Percentiles rank a stretch among this genome's conserved stretches.
Evolutionary conservation across 352 stramenopile genomes (phyloP).

Genomic region (Saprolegnia parasitica): DNA sequence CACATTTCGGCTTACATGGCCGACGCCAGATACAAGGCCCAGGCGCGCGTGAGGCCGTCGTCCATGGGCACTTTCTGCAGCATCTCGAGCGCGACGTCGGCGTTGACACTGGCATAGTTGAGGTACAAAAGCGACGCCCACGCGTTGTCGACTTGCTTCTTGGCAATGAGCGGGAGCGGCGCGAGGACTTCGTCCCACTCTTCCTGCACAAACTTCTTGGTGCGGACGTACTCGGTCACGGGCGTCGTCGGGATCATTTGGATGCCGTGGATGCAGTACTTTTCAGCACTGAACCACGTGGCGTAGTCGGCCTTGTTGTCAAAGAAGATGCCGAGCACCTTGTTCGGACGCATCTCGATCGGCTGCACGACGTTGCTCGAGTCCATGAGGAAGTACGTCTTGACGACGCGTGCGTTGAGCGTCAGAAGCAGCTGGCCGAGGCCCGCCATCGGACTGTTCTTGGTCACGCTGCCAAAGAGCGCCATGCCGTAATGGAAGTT

Average conservation of each 20-base stretch:
- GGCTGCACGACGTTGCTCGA: slow-evolving; percentile 59
- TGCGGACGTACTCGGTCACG: slow-evolving; percentile 63
- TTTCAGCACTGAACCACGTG: slow-evolving; percentile 30
- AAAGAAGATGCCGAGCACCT: slow-evolving; percentile 45
- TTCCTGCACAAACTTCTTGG: slow-evolving; percentile 51
- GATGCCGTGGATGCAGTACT: slow-evolving; percentile 30
- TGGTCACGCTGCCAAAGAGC: slow-evolving; percentile 56
- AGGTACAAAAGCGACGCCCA: slow-evolving; percentile 68
- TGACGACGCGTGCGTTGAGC: slow-evolving; percentile 52
- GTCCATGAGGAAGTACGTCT: slow-evolving; percentile 67
- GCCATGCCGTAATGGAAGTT: slow-evolving; percentile 81
- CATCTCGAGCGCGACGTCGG: slow-evolving; percentile 41
- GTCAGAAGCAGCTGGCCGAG: slow-evolving; percentile 72
- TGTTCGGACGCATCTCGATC: slow-evolving; percentile 55
- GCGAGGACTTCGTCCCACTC: slow-evolving; percentile 74
- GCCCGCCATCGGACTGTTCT: slow-evolving; percentile 51
- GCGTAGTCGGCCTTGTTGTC: slow-evolving; percentile 32
- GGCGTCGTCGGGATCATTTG: slow-evolving; percentile 55
- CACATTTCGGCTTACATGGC: background rate
- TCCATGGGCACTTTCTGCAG: slow-evolving; percentile 56
- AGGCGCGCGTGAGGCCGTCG: slow-evolving; percentile 56
- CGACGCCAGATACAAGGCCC: slow-evolving; percentile 68
- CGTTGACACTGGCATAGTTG: slow-evolving; percentile 60
- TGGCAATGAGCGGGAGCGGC: slow-evolving; percentile 50
- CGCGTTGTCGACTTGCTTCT: slow-evolving; percentile 37